Conservation (phyloP, 2,329 filamentous ascomycete species). For the Colletotrichum incanum region DNA sequence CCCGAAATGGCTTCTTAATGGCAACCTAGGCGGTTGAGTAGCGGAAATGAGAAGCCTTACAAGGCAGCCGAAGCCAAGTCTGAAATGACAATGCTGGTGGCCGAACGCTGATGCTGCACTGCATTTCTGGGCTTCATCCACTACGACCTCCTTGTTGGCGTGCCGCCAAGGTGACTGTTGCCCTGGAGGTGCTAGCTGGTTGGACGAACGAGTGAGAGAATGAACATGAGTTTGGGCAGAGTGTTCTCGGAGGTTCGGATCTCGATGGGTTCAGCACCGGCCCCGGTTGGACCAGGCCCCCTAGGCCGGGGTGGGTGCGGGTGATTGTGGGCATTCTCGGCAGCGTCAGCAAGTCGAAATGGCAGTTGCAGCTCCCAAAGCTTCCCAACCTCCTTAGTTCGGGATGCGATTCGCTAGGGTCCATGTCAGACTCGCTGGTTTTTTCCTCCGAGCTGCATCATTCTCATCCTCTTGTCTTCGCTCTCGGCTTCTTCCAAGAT, state of each 20-base stretch:
- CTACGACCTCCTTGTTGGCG: not conserved
- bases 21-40: not conserved
- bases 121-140: not conserved
- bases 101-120: not conserved
- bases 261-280: conserved; percentile 15
- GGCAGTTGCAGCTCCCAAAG: not conserved
- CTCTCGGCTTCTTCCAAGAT: not conserved
- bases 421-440: conserved; percentile 35
- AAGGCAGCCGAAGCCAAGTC: not conserved
- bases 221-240: not conserved
- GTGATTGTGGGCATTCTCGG: conserved; percentile 27
- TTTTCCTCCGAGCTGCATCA: conserved; percentile 27
- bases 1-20: not conserved
- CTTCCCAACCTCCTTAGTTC: not conserved
- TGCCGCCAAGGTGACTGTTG: too few relatives aligned
- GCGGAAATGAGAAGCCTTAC: not conserved
- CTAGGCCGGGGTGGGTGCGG: conserved; percentile 2
- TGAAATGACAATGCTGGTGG: not conserved
- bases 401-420: not conserved
- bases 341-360: conserved; percentile 1
- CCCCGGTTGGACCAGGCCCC: conserved; percentile 15
- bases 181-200: too few relatives aligned
- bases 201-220: not conserved
- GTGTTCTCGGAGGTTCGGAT: conserved; percentile 6
- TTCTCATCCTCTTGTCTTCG: not conserved